Percentiles rank a stretch among this genome's conserved stretches.
Conservation (phyloP, 257 asterid genomes). For the Coffea eugenioides region DNA sequence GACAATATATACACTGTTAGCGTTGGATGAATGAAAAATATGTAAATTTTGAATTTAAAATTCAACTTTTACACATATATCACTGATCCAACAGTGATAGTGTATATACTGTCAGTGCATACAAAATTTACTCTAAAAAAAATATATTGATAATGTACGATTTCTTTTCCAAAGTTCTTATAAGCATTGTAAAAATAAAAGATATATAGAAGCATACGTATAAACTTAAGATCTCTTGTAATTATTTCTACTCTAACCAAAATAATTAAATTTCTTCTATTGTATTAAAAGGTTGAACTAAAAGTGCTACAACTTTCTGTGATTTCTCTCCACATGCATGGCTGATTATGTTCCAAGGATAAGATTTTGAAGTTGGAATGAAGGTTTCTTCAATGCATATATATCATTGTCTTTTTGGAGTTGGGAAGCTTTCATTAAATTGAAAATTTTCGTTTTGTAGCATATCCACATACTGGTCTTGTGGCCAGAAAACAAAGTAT, state of each 20-base stretch:
- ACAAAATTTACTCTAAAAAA: too few relatives aligned
- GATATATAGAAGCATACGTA: background rate
- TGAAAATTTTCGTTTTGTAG: background rate
- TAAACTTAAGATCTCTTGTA: background rate
- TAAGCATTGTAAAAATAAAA: too few relatives aligned
- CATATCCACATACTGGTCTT: background rate
- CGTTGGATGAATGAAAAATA: too few relatives aligned
- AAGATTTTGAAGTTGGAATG: background rate
- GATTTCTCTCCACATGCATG: background rate
- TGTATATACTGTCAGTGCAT: too few relatives aligned
- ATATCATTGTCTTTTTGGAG: too few relatives aligned
- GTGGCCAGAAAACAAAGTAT: constrained; percentile 5
- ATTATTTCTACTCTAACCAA: background rate
- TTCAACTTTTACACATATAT: too few relatives aligned
- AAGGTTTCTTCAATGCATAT: background rate
- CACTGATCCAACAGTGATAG: too few relatives aligned
- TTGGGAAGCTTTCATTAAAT: background rate
- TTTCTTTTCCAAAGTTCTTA: too few relatives aligned
- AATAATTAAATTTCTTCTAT: background rate
- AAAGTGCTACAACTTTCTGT: background rate
- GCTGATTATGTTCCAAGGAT: background rate
- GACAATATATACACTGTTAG: too few relatives aligned
- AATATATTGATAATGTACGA: too few relatives aligned
- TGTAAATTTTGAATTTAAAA: too few relatives aligned
- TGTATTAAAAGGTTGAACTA: background rate